These are phyloP conservation scores for Aaosphaeria arxii DNA, from an alignment of 2,329 filamentous ascomycete genomes.

Conservation along the genomic window DNA sequence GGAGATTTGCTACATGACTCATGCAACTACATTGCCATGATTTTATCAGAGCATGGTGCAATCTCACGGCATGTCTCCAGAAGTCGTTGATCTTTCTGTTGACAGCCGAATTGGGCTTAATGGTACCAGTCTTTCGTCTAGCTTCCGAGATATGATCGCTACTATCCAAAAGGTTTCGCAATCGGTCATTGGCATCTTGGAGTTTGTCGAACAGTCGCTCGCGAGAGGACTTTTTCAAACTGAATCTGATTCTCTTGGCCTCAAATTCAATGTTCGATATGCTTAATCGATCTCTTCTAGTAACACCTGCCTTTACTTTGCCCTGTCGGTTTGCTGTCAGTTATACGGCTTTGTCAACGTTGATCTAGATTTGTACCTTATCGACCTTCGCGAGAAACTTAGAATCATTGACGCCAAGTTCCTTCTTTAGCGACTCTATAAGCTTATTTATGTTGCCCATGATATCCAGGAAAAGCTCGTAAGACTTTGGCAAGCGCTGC, in stretches of 20 bases:
- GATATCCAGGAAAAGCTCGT: conserved; percentile 18
- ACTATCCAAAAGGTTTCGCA: conserved; percentile 10
- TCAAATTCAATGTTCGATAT: conserved; percentile 3
- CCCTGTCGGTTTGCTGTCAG: too few relatives aligned
- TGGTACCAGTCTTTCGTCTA: background rate
- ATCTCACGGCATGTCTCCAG: conserved; percentile 8
- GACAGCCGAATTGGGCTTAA: background rate
- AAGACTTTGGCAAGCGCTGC: conserved; percentile 16
- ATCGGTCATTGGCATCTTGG: conserved; percentile 9
- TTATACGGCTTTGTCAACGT: too few relatives aligned
- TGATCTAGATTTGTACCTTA: too few relatives aligned
- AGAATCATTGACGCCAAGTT: conserved; percentile 7
- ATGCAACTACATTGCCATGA: conserved; percentile 7
- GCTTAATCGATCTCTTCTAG: conserved; percentile 5
- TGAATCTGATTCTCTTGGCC: conserved; percentile 7
- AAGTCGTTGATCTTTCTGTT: conserved; percentile 7
- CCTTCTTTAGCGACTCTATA: conserved; percentile 15
- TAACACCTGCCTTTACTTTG: background rate
- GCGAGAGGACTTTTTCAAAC: conserved; percentile 3
- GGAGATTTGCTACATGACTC: conserved; percentile 4
- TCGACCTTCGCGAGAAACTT: conserved; percentile 5
- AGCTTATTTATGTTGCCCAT: conserved; percentile 17
- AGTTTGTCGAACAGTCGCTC: conserved; percentile 7
- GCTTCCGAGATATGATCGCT: conserved; percentile 8
- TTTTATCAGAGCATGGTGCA: conserved; percentile 8